These are phyloP conservation scores for Aspergillus texensis DNA, from an alignment of 2,329 filamentous ascomycete species.

Conservation along the genomic window DNA sequence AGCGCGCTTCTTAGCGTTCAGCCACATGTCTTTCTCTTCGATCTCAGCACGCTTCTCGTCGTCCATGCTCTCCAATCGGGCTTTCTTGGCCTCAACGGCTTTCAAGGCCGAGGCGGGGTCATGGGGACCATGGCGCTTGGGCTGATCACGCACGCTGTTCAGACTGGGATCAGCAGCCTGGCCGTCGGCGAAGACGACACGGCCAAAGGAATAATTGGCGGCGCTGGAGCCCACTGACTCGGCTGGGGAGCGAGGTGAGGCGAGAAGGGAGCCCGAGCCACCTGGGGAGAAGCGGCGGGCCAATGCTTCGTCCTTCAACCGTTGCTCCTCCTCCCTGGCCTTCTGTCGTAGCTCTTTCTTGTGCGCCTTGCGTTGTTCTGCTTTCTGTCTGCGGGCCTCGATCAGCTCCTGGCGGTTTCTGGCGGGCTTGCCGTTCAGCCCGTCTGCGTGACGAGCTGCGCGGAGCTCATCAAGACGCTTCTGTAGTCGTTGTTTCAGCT, in stretches of 20 bases:
- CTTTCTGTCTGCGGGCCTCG: slow-evolving; percentile 83
- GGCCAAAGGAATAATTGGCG: slow-evolving; percentile 82
- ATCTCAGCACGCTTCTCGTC: slow-evolving; percentile 81
- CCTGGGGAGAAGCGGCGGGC: slow-evolving; percentile 58
- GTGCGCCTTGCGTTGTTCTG: slow-evolving; percentile 80
- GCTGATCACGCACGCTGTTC: slow-evolving; percentile 62
- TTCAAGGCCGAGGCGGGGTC: slow-evolving; percentile 86
- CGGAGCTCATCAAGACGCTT: slow-evolving; percentile 84
- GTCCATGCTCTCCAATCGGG: slow-evolving; percentile 74
- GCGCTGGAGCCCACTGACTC: slow-evolving; percentile 47
- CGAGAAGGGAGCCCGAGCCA: slow-evolving; percentile 61
- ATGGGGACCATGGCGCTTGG: slow-evolving; percentile 78
- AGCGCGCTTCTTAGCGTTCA: slow-evolving; percentile 83
- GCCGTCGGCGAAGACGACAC: slow-evolving; percentile 88
- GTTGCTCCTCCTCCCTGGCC: slow-evolving; percentile 78
- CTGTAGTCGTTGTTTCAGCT: slow-evolving; percentile 75
- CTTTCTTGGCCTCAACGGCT: slow-evolving; percentile 82
- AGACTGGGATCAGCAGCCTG: slow-evolving; percentile 74
- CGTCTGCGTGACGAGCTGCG: slow-evolving; percentile 83
- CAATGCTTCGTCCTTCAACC: slow-evolving; percentile 59
- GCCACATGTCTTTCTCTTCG: slow-evolving; percentile 91
- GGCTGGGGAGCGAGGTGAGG: slow-evolving; percentile 55
- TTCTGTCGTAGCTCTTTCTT: slow-evolving; percentile 82
- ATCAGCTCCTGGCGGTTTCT: slow-evolving; percentile 89
- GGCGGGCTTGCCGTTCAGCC: slow-evolving; percentile 76